phyloP scores from a whole-genome alignment of 495 filamentous ascomycete species.

The Penicillium dipodomyicola region DNA sequence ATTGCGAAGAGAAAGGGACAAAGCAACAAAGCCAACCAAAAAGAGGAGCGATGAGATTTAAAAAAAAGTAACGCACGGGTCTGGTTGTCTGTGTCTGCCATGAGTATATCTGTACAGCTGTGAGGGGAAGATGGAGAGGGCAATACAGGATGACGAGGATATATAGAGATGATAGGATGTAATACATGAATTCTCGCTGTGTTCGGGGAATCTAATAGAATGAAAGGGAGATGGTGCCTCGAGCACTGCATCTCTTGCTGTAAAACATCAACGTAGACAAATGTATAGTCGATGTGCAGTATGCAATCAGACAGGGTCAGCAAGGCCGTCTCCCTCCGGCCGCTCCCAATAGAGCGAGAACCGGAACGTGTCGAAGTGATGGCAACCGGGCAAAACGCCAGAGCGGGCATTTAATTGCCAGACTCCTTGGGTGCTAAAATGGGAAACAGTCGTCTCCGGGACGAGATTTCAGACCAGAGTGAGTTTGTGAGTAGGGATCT shows the following conservation, averaged over 20 bases:
- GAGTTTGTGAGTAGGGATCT: neutral
- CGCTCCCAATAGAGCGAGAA: neutral
- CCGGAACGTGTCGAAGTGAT: neutral
- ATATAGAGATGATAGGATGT: slow-evolving; percentile 11
- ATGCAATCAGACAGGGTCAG: slow-evolving; percentile 5
- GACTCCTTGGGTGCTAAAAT: neutral
- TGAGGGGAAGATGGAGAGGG: neutral
- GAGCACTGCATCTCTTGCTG: slow-evolving; percentile 15
- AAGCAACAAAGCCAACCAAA: neutral
- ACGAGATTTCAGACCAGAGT: neutral
- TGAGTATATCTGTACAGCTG: slow-evolving; percentile 11
- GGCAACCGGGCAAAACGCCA: neutral
- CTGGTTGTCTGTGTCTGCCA: neutral
- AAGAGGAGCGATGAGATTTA: neutral
- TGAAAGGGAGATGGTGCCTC: slow-evolving; percentile 16
- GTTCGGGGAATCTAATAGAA: slow-evolving; percentile 33
- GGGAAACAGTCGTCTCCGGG: neutral
- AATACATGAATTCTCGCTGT: slow-evolving; percentile 23
- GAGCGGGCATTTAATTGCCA: neutral
- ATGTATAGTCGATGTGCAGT: slow-evolving; percentile 3
- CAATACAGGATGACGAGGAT: slow-evolving; percentile 5
- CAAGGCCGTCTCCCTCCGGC: neutral
- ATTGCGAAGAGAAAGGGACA: neutral
- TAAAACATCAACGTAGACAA: slow-evolving; percentile 11
- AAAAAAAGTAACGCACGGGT: neutral